Evolutionary conservation across 352 stramenopile genomes (phyloP).

Genomic region (Phytophthora ohioensis): DNA sequence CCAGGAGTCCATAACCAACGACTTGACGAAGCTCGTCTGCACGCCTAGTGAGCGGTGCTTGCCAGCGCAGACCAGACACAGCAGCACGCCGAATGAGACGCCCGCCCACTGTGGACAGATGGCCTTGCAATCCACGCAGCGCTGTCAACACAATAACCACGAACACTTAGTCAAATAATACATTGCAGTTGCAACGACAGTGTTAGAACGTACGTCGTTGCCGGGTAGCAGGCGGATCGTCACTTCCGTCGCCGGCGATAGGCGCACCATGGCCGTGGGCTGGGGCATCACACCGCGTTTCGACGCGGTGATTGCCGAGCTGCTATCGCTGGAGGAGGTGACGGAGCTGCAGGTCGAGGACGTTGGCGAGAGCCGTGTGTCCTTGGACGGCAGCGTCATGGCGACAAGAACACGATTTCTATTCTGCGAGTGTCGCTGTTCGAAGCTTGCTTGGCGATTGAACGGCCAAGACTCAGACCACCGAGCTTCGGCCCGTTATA

Average conservation of each 20-base stretch:
- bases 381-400: slow-evolving; percentile 25
- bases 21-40: slow-evolving; percentile 87
- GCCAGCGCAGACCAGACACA: slow-evolving; percentile 80
- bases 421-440: slow-evolving; percentile 16
- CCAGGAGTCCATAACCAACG: slow-evolving; percentile 83
- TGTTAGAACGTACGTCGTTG: slow-evolving; percentile 67
- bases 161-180: slow-evolving; percentile 3
- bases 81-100: slow-evolving; percentile 85
- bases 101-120: slow-evolving; percentile 85
- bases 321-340: slow-evolving; percentile 28
- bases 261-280: slow-evolving; percentile 34
- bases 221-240: slow-evolving; percentile 72
- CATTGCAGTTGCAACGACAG: not conserved
- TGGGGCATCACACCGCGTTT: slow-evolving; percentile 34
- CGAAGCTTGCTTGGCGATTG: slow-evolving; percentile 20
- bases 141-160: slow-evolving; percentile 40
- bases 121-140: slow-evolving; percentile 84
- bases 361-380: slow-evolving; percentile 8
- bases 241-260: slow-evolving; percentile 61
- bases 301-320: slow-evolving; percentile 11
- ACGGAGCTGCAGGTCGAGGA: slow-evolving; percentile 23
- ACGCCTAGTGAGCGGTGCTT: slow-evolving; percentile 86
- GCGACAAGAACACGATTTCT: slow-evolving; percentile 15
- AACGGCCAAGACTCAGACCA: slow-evolving; percentile 26
- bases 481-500: not conserved